These are phyloP conservation scores for Suillus occidentalis DNA, from an alignment of 768 basidiomycete genomes.

Conservation along the genomic window DNA sequence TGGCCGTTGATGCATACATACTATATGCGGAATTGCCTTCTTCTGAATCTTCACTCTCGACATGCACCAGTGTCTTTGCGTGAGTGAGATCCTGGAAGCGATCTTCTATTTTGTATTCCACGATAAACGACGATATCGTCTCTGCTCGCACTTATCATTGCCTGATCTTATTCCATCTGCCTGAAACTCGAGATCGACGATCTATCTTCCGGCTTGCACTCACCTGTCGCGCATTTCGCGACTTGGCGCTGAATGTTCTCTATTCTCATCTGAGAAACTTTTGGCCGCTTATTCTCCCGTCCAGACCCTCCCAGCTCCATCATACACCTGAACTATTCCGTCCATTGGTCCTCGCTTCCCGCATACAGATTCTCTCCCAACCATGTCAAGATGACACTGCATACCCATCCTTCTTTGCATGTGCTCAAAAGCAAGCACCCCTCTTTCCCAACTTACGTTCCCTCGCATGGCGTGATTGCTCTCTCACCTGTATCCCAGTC, in stretches of 20 bases:
- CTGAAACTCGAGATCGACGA: not conserved
- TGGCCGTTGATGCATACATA: too few species aligned
- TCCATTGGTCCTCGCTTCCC: not conserved
- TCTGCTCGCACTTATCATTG: not conserved
- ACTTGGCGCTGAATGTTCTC: not conserved
- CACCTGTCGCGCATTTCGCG: not conserved
- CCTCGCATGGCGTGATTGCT: not conserved
- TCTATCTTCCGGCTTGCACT: not conserved
- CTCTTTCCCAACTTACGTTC: not conserved
- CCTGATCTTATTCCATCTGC: not conserved
- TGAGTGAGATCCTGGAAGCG: not conserved
- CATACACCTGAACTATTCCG: not conserved
- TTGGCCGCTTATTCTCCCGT: not conserved
- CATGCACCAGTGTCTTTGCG: not conserved
- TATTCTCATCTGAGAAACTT: not conserved
- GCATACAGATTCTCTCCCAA: not conserved
- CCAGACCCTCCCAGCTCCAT: not conserved
- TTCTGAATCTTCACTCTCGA: not conserved
- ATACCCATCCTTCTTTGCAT: not conserved
- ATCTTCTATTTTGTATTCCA: not conserved
- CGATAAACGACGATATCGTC: not conserved
- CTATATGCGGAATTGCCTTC: too few species aligned
- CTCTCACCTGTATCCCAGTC: not conserved
- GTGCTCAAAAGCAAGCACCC: not conserved
- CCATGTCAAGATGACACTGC: not conserved